Evolutionary conservation across 768 basidiomycete genomes (phyloP), one percentile per base, ranked within the genome.

Genomic region (Boletus pseudo-olivaceus): DNA sequence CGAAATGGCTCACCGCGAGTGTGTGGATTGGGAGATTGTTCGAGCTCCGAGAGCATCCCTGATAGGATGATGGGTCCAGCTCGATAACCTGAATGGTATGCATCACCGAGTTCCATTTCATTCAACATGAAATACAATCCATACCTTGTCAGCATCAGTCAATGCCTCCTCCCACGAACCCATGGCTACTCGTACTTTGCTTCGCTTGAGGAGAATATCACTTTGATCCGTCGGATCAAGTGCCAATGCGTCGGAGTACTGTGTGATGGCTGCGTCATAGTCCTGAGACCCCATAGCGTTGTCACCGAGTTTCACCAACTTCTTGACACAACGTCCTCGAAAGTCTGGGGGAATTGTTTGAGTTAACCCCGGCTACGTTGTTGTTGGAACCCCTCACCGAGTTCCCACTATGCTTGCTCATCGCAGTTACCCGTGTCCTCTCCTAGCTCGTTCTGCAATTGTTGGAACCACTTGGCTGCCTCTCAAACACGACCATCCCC

Each of bases 131-230:
- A 38, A 14, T 26, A 12, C 4, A 19, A 46, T 2, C 1, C 15
- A 26, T 57, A 61, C 60, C 49, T 57, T 20, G 19, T 56, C 38
- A 1, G 51, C 54, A 34, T 61, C 58, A 3, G 0, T 23, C 7
- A 61, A 10, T 0, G 51, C 51, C 0, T 50, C 51, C 5, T 49
- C 29, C 59, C 54, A 61, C 0, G 20, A 34, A 1, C 19, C 1
- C 29, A 27, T 30, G 0, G 6, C 2, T 5, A 33, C 33, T 14
- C 19, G 35, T 0, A 19, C 58, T 15, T 48, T 44, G 30, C 60
- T 54, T 0, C 60, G 52, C 42, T 57, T 57, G 4, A 54, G 5
- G 4, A 60, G 38, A 9, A 61, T 38, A 1, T 19, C 17, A 2
- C 0, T 1, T 2, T 0, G 30, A 2, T 42, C 6, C 2, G 1